A percentile compares a stretch with the other conserved stretches of the same genome.
These are phyloP conservation scores for Colletotrichum gloeosporioides DNA, from an alignment of 2,329 filamentous ascomycete species.

Conservation along the genomic window DNA sequence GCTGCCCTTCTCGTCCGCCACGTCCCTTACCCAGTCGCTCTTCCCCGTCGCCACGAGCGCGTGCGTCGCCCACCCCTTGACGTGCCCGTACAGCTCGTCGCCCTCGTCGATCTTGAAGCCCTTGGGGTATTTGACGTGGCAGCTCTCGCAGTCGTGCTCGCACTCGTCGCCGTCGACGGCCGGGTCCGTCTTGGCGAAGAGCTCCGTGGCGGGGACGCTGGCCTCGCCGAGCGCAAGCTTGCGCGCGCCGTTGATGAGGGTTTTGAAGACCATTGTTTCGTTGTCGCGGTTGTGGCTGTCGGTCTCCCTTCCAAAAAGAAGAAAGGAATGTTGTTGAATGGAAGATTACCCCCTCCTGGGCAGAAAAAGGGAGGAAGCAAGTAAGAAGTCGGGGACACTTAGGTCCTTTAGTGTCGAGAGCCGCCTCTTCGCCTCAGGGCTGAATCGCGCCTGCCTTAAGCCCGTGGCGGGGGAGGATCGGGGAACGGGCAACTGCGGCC, in stretches of 20 bases:
- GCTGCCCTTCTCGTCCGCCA: slow-evolving; percentile 85
- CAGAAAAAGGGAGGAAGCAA: neutral
- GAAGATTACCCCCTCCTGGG: neutral
- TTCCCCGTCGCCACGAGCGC: slow-evolving; percentile 94
- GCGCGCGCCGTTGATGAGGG: slow-evolving; percentile 42
- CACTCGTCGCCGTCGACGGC: slow-evolving; percentile 87
- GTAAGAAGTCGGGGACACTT: neutral
- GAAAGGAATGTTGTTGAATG: neutral
- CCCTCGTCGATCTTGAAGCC: slow-evolving; percentile 75
- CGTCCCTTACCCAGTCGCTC: slow-evolving; percentile 90
- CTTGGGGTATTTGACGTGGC: slow-evolving; percentile 78
- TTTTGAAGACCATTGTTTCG: slow-evolving; percentile 49
- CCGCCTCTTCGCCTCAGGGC: neutral
- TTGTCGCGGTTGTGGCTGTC: neutral
- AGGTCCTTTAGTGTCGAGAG: neutral
- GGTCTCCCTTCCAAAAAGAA: neutral
- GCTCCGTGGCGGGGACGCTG: slow-evolving; percentile 33
- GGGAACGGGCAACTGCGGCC: neutral
- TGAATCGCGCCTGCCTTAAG: neutral
- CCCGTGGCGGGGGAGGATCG: neutral
- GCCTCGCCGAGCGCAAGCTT: slow-evolving; percentile 35
- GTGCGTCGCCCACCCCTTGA: slow-evolving; percentile 90
- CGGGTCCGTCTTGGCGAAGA: slow-evolving; percentile 81
- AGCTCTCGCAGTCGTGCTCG: slow-evolving; percentile 83
- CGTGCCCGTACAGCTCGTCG: slow-evolving; percentile 82